A percentile compares a stretch with the other conserved stretches of the same genome.
These are phyloP conservation scores for Monosporascus sp. DNA, from an alignment of 2,329 filamentous ascomycete species.

Conservation along the genomic window DNA sequence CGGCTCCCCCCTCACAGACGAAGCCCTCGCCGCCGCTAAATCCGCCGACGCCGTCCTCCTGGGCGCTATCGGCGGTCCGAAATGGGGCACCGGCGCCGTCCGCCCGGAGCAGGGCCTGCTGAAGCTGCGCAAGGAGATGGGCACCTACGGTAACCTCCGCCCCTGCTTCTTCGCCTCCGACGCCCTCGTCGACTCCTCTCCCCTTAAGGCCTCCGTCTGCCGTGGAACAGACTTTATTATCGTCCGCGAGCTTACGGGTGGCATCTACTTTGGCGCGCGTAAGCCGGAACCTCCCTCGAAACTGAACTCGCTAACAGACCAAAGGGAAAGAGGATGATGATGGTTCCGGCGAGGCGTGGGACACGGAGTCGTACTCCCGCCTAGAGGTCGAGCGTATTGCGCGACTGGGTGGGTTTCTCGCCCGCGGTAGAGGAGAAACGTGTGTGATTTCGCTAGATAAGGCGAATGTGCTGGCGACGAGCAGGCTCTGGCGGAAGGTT, in stretches of 20 bases:
- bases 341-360: no score
- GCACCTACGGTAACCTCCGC: constrained; percentile 88
- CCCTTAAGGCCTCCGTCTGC: constrained; percentile 81
- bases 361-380: no score
- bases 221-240: constrained; percentile 87
- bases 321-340: no score
- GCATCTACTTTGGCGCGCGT: no score
- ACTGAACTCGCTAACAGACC: no score
- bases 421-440: constrained; percentile 53
- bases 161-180: constrained; percentile 95
- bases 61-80: constrained; percentile 88
- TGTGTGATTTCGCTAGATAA: constrained; percentile 31
- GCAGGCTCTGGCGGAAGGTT: constrained; percentile 42
- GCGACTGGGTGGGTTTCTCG: constrained; percentile 74
- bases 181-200: constrained; percentile 75
- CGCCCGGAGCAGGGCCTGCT: constrained; percentile 92
- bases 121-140: constrained; percentile 85
- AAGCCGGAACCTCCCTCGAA: no score
- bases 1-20: constrained; percentile 73
- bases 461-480: constrained; percentile 47
- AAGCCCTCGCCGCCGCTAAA: constrained; percentile 77
- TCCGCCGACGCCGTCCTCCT: constrained; percentile 84
- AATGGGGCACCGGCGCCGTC: constrained; percentile 89
- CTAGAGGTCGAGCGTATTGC: constrained; percentile 88
- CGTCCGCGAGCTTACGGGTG: no score